Base-by-base conservation (phyloP, 164 flowering plant species). In the Echeveria elegans region DNA sequence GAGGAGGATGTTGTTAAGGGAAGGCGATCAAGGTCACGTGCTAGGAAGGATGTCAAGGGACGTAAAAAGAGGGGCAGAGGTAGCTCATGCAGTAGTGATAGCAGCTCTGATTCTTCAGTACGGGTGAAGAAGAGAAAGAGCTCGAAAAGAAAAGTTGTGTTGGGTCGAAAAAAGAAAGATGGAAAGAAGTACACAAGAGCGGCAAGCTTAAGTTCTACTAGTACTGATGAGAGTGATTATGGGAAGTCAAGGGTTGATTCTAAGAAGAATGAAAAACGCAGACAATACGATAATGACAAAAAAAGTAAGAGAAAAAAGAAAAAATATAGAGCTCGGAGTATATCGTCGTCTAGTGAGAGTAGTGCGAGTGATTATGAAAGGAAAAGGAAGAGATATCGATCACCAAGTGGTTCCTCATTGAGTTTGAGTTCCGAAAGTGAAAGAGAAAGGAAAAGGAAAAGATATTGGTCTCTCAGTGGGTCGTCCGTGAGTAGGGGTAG, bases 101-200 rank as follows among this genome's bases (percentile, higher is more conserved):
- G 75, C 18, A 68, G 70, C 50, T 72, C 37, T 66, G 84, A 72
- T 24, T 70, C 77, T 24, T 70, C 77, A 30, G 64, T 43, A 19
- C 72, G 34, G 64, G 59, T 16, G 18, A 85, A 68, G 74, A 86
- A 78, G 77, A 79, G 75, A 63, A 80, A 74, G 66, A 66, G 71
- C 69, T 76, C 73, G 8, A 82, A 77, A 70, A 77, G 69, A 78
- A 74, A 67, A 41, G 73, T 50, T 36, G 72, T 32, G 8, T 69
- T 71, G 12, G 64, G 68, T 34, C 28, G 31, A 14, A 82, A 31
- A 77, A 85, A 76, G 77, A 88, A 82, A 75, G 30, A 70, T 18
- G 48, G 38, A 38, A 74, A 65, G 76, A 84, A 77, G 80, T 89
- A 79, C 16, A 77, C 58, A 71, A 85, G 85, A 77, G 75, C 72